phyloP scores from a whole-genome alignment of 768 basidiomycete genomes.

The Trametes cinnabarina region DNA sequence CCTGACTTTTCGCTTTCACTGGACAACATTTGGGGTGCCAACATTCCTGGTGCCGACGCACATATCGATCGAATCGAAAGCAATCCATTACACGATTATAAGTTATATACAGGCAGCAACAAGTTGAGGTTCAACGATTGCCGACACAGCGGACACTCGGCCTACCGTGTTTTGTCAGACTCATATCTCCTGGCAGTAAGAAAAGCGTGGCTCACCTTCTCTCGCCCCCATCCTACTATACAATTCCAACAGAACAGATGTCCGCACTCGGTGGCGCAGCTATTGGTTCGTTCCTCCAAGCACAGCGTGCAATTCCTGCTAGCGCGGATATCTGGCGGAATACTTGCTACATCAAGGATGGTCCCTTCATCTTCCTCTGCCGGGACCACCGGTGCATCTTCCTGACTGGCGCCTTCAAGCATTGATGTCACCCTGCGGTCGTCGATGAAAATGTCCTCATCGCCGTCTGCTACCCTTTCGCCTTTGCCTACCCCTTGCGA shows the following conservation, averaged over 20 bases:
- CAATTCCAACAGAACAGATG: constrained; percentile 91
- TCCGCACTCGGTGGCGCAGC: constrained; percentile 83
- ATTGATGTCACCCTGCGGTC: constrained; percentile 58
- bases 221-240: constrained; percentile 84
- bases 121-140: constrained; percentile 68
- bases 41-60: neutral
- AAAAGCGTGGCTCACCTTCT: constrained; percentile 56
- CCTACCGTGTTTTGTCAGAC: constrained; percentile 35
- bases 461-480: constrained; percentile 33
- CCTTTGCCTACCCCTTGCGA: constrained; percentile 32
- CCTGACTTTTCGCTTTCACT: constrained; percentile 17
- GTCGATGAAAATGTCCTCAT: constrained; percentile 51
- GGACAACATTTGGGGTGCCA: neutral
- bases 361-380: constrained; percentile 75
- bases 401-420: constrained; percentile 49
- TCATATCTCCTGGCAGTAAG: neutral
- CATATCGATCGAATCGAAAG: neutral
- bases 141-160: constrained; percentile 86
- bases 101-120: constrained; percentile 80
- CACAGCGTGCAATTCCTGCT: constrained; percentile 79
- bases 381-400: constrained; percentile 50
- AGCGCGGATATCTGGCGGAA: constrained; percentile 52
- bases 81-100: constrained; percentile 40
- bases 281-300: constrained; percentile 79
- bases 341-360: constrained; percentile 54